Conservation (phyloP, 306 rosid genomes). For the Senna siamea region DNA sequence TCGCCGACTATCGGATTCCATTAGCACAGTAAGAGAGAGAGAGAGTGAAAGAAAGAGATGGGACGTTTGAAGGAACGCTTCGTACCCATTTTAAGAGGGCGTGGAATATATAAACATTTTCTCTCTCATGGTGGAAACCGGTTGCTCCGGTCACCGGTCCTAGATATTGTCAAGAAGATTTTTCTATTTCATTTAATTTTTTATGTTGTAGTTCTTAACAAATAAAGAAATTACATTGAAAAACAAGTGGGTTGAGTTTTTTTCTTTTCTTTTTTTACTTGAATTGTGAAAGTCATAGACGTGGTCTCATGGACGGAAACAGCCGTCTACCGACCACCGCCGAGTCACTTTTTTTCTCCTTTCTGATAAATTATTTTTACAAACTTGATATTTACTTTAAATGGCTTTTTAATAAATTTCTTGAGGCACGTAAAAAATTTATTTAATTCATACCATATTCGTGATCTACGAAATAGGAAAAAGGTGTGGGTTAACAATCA, state of each 20-base stretch:
- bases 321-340: conserved; percentile 27
- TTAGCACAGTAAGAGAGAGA: conserved; percentile 32
- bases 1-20: conserved; percentile 54
- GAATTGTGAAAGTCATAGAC: background rate
- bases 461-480: background rate
- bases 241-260: too few relatives aligned
- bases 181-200: background rate
- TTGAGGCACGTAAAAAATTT: background rate
- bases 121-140: conserved; percentile 50
- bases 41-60: conserved; percentile 42
- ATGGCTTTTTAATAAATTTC: too few relatives aligned
- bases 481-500: background rate
- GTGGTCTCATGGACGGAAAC: conserved; percentile 52
- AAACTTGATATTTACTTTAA: too few relatives aligned
- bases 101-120: conserved; percentile 70
- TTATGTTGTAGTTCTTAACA: too few relatives aligned
- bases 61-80: conserved; percentile 61
- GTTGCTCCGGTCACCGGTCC: conserved; percentile 63
- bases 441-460: background rate
- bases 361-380: background rate
- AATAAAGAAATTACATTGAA: too few relatives aligned
- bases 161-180: conserved; percentile 37
- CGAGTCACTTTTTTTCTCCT: background rate
- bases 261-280: background rate
- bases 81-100: conserved; percentile 59